These are phyloP conservation scores for Fistulina hepatica DNA, from an alignment of 1,284 basidiomycete species.

Conservation along the genomic window DNA sequence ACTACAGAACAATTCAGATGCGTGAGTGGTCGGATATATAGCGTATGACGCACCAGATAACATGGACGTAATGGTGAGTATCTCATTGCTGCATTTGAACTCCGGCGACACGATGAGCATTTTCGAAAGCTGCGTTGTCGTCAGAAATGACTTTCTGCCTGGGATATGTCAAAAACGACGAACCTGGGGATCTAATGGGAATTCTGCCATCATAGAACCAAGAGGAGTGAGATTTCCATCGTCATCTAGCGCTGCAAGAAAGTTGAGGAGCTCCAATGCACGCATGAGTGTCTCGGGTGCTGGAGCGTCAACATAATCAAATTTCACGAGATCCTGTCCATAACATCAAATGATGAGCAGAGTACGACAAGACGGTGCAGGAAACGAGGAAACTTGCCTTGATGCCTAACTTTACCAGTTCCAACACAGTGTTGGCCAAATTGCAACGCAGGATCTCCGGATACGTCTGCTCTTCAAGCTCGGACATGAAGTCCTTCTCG, in stretches of 20 bases:
- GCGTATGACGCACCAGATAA: constrained; percentile 56
- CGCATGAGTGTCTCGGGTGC: constrained; percentile 98
- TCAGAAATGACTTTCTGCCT: constrained; percentile 6
- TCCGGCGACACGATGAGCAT: constrained; percentile 65
- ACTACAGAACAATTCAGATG: constrained; percentile 36
- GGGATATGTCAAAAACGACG: constrained; percentile 8
- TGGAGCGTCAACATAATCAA: constrained; percentile 94
- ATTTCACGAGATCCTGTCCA: constrained; percentile 71
- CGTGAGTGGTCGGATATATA: constrained; percentile 5
- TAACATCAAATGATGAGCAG: constrained; percentile 3
- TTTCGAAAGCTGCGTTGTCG: constrained; percentile 26
- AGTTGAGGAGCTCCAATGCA: constrained; percentile 91
- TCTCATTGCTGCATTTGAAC: constrained; percentile 94
- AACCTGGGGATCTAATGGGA: constrained; percentile 94
- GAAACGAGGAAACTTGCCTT: no score
- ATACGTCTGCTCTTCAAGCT: constrained; percentile 55
- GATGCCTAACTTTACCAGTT: constrained; percentile 68
- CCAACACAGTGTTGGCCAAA: constrained; percentile 71
- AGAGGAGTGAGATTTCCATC: constrained; percentile 86
- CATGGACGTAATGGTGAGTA: constrained; percentile 94
- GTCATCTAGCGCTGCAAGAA: constrained; percentile 87
- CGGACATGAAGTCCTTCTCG: constrained; percentile 54
- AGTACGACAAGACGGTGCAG: neutral
- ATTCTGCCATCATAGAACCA: constrained; percentile 93
- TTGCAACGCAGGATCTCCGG: constrained; percentile 87